phyloP scores from a whole-genome alignment of 345 rosid species.

The Eucalyptus pauciflora region DNA sequence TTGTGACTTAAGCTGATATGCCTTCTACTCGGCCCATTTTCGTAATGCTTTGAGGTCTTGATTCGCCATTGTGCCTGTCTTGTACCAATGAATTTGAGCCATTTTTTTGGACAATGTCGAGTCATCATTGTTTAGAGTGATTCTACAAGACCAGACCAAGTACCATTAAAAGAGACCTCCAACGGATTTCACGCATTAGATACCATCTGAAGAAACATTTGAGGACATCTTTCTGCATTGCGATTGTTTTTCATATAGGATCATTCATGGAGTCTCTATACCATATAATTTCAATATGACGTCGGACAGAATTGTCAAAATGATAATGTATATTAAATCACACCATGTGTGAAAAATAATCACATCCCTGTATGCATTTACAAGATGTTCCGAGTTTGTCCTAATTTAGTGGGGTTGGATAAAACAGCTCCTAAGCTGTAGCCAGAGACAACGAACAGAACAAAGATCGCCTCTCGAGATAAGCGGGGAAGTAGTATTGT shows the following conservation, averaged over 20 bases:
- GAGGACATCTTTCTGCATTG: neutral
- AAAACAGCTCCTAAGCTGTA: neutral
- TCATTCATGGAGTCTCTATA: neutral
- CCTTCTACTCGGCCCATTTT: neutral
- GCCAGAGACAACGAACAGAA: neutral
- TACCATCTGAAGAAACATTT: neutral
- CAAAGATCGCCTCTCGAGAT: neutral
- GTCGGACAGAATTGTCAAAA: neutral
- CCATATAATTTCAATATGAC: neutral
- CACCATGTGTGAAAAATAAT: neutral
- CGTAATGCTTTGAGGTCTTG: neutral
- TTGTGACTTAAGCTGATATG: neutral
- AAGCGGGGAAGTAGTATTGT: neutral
- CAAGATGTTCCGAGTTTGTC: neutral
- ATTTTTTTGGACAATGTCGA: neutral
- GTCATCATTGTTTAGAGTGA: neutral
- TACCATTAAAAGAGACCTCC: neutral
- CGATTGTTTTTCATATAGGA: neutral
- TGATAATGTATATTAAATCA: neutral
- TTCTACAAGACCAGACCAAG: neutral
- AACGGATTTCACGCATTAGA: neutral
- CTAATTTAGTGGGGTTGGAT: neutral
- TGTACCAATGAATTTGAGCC: neutral
- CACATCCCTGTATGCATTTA: neutral
- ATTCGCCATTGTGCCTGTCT: neutral